Base-by-base conservation (phyloP, 441 rosid species). In the Populus trichocarpa region DNA sequence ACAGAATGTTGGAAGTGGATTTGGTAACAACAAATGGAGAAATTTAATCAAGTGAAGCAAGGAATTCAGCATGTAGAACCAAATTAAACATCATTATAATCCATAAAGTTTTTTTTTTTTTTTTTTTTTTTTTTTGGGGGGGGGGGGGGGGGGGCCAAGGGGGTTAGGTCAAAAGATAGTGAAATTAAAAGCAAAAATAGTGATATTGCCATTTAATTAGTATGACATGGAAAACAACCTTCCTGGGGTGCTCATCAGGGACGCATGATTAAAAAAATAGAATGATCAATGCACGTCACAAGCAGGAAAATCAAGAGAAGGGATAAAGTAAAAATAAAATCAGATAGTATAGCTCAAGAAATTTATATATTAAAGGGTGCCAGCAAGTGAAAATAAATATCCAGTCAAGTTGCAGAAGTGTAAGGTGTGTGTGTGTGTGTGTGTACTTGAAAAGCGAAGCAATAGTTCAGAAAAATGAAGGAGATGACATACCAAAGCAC, bases 401-500 rank as follows among this genome's bases (percentile, higher is more conserved):
- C 57, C 20, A 46, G 57, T 4, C 57, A 4, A 46, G 57, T 46
- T 46, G 57, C 20, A 14, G 20, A 4, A 46, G 57, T 14, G 57
- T 46, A 46, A 46, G 57, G 53, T 46, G 53, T 46, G 2, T 36
- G 42, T 38, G 50, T 38, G 3, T 38, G 3, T 38, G 2, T 38
- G 5, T 46, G 6, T n/a, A n/a, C n/a, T n/a, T 33, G 46, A 57
- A 79, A 16, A 75, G 32, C 13, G n/a, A 33, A 66, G 68, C 14
- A 18, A 30, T 32, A 10, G 38, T 10, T 4, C 22, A 75, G 23
- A 61, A 30, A 59, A 69, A 79, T 66, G 5, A 74, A 80, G 33
- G 69, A 67, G 73, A 30, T 61, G 72, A 83, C 89, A 86, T 84
- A 97, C 99, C 99, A 97, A 77, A 97, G 85, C 75, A 91, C 99